Evolutionary conservation across 2,329 filamentous ascomycete species (phyloP).

Genomic region (Ophiostoma novo-ulmi): DNA sequence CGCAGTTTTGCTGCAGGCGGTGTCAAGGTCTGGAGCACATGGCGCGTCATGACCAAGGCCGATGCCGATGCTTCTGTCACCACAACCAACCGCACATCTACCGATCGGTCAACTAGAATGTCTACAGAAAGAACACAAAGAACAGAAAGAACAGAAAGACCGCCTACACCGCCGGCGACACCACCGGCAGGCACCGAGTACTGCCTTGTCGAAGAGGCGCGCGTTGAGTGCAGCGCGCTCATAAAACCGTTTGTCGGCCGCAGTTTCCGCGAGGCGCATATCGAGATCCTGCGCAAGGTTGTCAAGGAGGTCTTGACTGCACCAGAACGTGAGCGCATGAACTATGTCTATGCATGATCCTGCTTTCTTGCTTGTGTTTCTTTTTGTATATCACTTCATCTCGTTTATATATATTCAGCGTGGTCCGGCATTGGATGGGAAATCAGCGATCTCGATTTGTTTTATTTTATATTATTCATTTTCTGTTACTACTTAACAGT

Average conservation of each 20-base stretch:
- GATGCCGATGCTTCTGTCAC: slow-evolving; percentile 17
- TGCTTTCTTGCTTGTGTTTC: not conserved
- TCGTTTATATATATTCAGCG: not conserved
- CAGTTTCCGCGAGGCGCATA: slow-evolving; percentile 33
- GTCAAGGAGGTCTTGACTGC: slow-evolving; percentile 30
- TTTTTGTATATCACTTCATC: not conserved
- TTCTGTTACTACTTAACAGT: not conserved
- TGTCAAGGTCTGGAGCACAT: slow-evolving; percentile 41
- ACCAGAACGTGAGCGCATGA: not conserved
- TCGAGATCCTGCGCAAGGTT: slow-evolving; percentile 34
- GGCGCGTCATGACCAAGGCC: slow-evolving; percentile 31
- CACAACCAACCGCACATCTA: not conserved
- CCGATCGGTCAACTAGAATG: not conserved
- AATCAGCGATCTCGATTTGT: not conserved
- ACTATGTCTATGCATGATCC: not conserved
- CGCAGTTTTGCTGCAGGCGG: slow-evolving; percentile 42
- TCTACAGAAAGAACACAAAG: not conserved
- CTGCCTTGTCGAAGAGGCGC: slow-evolving; percentile 36
- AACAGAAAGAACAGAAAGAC: too few relatives aligned
- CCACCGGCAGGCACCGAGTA: slow-evolving; percentile 25
- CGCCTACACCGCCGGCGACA: not conserved
- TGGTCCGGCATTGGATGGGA: slow-evolving; percentile 2
- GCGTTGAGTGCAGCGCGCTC: slow-evolving; percentile 34
- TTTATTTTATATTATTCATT: not conserved
- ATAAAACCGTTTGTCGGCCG: slow-evolving; percentile 36